Evolutionary conservation across 768 basidiomycete species (phyloP).

Genomic region (Paxillus rubicundulus): DNA sequence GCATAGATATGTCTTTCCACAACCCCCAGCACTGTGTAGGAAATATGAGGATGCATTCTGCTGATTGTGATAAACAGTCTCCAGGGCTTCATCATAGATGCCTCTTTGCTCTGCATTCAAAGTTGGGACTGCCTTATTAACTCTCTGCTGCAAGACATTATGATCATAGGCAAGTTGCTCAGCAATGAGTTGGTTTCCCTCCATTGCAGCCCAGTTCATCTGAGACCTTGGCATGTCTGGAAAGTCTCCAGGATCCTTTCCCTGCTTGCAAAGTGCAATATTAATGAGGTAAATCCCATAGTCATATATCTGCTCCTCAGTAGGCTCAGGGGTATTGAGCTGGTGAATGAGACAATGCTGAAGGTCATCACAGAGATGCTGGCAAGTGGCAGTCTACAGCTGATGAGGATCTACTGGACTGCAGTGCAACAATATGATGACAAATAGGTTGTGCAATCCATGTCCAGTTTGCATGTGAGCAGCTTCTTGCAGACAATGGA

Average conservation of each 20-base stretch:
- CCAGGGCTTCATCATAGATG: slow-evolving; percentile 30
- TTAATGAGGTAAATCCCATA: background rate
- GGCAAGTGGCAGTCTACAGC: background rate
- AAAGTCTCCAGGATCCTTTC: background rate
- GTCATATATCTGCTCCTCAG: background rate
- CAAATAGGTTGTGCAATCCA: too few species aligned
- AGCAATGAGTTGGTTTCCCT: slow-evolving; percentile 16
- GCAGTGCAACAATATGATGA: too few species aligned
- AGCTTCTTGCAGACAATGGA: too few species aligned
- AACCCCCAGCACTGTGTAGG: slow-evolving; percentile 41
- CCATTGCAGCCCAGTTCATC: slow-evolving; percentile 14
- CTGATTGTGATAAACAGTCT: slow-evolving; percentile 6
- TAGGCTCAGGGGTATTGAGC: background rate
- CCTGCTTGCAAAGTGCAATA: background rate
- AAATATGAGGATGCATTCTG: slow-evolving; percentile 29
- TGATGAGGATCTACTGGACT: background rate
- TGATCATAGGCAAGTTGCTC: slow-evolving; percentile 6
- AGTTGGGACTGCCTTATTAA: slow-evolving; percentile 4
- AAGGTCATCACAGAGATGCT: slow-evolving; percentile 11
- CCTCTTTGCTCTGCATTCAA: slow-evolving; percentile 32
- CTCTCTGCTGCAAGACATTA: slow-evolving; percentile 5
- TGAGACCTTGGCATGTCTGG: background rate
- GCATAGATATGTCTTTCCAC: slow-evolving; percentile 46
- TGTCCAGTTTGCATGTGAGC: too few species aligned
- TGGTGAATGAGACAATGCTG: background rate